A percentile compares a stretch with the other conserved stretches of the same genome.
phyloP scores from a whole-genome alignment of 148 eudicot species.

The Persicaria maculosa region DNA sequence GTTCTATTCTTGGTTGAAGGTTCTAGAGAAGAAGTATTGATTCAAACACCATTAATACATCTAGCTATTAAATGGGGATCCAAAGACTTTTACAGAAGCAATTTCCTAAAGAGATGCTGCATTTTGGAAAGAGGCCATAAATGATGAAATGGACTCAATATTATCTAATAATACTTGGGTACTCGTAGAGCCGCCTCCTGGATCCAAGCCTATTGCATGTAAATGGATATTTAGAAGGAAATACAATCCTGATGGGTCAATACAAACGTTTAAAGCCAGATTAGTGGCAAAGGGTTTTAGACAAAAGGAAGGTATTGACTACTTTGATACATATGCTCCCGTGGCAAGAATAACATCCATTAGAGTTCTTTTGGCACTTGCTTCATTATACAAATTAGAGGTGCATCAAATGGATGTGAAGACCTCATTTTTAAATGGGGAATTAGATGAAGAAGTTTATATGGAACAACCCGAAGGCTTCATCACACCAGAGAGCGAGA shows the following conservation, averaged over 20 bases:
- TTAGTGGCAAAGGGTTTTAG: neutral
- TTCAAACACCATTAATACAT: neutral
- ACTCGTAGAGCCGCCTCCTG: constrained; percentile 8
- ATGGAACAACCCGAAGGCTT: constrained; percentile 1
- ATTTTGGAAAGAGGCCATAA: constrained; percentile 6
- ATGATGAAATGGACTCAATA: constrained; percentile 15
- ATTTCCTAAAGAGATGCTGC: constrained; percentile 13
- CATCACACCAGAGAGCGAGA: neutral
- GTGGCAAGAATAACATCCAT: constrained; percentile 14
- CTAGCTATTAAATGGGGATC: neutral
- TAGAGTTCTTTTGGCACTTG: constrained; percentile 13
- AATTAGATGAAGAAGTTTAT: neutral
- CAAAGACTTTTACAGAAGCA: constrained; percentile 13
- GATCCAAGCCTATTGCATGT: constrained; percentile 13
- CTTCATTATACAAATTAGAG: constrained; percentile 4
- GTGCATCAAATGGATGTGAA: constrained; percentile 15
- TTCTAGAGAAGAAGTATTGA: neutral
- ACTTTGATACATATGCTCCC: constrained; percentile 17
- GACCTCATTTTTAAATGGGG: neutral
- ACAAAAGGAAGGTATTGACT: constrained; percentile 13
- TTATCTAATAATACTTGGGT: constrained; percentile 10
- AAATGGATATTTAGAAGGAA: constrained; percentile 15
- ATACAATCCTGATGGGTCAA: neutral
- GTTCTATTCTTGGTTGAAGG: neutral
- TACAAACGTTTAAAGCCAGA: constrained; percentile 7